Conservation (phyloP, 768 basidiomycete genomes). For the Gloeopeniophorella convolvens region DNA sequence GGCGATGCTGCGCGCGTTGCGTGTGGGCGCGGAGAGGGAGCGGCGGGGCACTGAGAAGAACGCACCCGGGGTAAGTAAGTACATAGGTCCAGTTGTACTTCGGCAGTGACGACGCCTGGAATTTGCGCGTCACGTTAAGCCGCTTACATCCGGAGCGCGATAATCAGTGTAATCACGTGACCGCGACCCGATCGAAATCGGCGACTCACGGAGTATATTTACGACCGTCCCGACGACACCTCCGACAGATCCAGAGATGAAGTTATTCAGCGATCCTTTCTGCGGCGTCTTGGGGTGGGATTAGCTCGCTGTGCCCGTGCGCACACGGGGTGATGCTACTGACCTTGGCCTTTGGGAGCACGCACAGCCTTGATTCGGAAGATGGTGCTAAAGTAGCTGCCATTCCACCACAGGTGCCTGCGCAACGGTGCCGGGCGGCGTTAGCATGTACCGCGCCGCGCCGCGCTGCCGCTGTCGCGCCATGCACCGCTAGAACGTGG, state of each 20-base stretch:
- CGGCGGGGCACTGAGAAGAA: background rate
- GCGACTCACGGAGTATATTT: constrained; percentile 77
- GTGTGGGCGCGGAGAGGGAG: background rate
- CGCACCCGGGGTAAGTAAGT: constrained; percentile 58
- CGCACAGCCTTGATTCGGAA: constrained; percentile 71
- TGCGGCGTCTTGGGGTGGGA: constrained; percentile 5
- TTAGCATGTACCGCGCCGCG: too few relatives aligned
- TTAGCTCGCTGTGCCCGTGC: background rate
- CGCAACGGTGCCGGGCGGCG: too few relatives aligned
- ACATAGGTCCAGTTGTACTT: constrained; percentile 98
- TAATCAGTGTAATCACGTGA: background rate
- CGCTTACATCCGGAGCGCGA: constrained; percentile 31
- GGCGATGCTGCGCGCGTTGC: constrained; percentile 38
- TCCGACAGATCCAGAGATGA: constrained; percentile 84
- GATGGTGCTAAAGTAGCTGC: constrained; percentile 93
- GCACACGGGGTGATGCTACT: constrained; percentile 17
- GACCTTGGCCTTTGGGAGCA: constrained; percentile 82
- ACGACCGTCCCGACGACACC: constrained; percentile 84
- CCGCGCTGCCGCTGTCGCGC: too few relatives aligned
- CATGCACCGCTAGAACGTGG: background rate
- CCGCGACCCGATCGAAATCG: background rate
- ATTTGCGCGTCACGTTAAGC: background rate
- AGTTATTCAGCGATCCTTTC: constrained; percentile 70
- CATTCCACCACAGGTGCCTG: constrained; percentile 88
- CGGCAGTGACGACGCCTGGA: constrained; percentile 35